Conservation (phyloP, 1,139 yeast species). For the Candida dubliniensis region DNA sequence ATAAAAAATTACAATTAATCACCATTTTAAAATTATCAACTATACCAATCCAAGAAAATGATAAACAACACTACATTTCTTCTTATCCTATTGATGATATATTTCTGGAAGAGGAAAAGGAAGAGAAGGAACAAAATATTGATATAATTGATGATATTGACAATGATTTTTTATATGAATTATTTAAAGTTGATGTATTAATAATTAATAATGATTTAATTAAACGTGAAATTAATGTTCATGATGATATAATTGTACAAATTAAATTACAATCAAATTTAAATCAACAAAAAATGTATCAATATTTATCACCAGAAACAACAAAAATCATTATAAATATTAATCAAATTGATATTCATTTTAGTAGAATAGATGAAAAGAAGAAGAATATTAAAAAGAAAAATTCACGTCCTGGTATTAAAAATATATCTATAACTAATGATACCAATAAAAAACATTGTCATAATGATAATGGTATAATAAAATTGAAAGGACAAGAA, state of each 20-base stretch:
- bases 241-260: slow-evolving; percentile 24
- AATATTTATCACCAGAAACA: slow-evolving; percentile 8
- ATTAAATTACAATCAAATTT: slow-evolving; percentile 16
- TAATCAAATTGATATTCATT: slow-evolving; percentile 15
- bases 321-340: slow-evolving; percentile 12
- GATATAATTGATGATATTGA: slow-evolving; percentile 13
- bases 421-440: slow-evolving; percentile 13
- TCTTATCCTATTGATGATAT: not conserved
- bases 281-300: slow-evolving; percentile 12
- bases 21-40: slow-evolving; percentile 14
- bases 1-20: slow-evolving; percentile 9
- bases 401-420: slow-evolving; percentile 9
- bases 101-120: too few relatives aligned
- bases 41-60: slow-evolving; percentile 4
- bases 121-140: too few relatives aligned
- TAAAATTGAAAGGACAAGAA: slow-evolving; percentile 11
- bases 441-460: slow-evolving; percentile 7
- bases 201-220: slow-evolving; percentile 13
- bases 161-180: slow-evolving; percentile 10
- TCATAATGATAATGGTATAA: not conserved
- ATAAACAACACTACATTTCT: not conserved
- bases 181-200: slow-evolving; percentile 18
- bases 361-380: slow-evolving; percentile 9
- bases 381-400: not conserved
- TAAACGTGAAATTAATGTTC: slow-evolving; percentile 17